A percentile compares a stretch with the other conserved stretches of the same genome.
Evolutionary conservation across 371 early-diverging fungal species (phyloP).

Genomic region (Mortierella sp.): DNA sequence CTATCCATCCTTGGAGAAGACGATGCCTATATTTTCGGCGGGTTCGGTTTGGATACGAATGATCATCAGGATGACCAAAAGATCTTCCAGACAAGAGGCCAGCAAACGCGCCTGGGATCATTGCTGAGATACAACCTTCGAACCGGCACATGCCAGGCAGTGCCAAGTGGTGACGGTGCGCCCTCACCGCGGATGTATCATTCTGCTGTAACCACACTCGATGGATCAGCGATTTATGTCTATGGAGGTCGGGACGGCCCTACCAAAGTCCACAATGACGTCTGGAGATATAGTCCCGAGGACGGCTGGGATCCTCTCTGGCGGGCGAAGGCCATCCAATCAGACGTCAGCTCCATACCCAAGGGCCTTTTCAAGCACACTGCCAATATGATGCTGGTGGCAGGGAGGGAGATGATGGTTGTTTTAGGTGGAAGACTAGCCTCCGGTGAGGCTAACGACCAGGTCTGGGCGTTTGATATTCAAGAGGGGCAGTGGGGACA

Average conservation of each 20-base stretch:
- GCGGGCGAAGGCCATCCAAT: conserved; percentile 23
- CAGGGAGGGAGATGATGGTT: conserved; percentile 49
- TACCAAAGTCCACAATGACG: conserved; percentile 50
- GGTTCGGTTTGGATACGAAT: conserved; percentile 37
- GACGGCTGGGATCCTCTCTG: conserved; percentile 43
- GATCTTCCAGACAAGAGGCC: conserved; percentile 33
- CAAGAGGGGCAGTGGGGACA: conserved; percentile 38
- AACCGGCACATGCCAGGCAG: conserved; percentile 16
- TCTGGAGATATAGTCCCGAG: conserved; percentile 33
- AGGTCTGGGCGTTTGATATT: conserved; percentile 48
- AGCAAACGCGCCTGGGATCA: conserved; percentile 43
- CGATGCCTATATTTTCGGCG: conserved; percentile 41
- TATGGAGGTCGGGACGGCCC: conserved; percentile 55
- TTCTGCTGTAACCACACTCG: conserved; percentile 21
- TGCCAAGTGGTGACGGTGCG: conserved; percentile 15
- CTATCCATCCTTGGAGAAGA: conserved; percentile 42
- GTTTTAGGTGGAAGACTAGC: conserved; percentile 37
- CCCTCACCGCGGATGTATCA: conserved; percentile 52
- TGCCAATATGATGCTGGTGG: conserved; percentile 37
- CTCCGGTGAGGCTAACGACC: conserved; percentile 32
- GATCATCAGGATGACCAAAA: conserved; percentile 26
- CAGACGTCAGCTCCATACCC: conserved; percentile 11
- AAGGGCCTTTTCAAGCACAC: conserved; percentile 49
- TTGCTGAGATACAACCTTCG: conserved; percentile 18
- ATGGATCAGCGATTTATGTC: conserved; percentile 30